Base-by-base conservation (phyloP, 257 asterid genomes). In the Nicotiana noctiflora region DNA sequence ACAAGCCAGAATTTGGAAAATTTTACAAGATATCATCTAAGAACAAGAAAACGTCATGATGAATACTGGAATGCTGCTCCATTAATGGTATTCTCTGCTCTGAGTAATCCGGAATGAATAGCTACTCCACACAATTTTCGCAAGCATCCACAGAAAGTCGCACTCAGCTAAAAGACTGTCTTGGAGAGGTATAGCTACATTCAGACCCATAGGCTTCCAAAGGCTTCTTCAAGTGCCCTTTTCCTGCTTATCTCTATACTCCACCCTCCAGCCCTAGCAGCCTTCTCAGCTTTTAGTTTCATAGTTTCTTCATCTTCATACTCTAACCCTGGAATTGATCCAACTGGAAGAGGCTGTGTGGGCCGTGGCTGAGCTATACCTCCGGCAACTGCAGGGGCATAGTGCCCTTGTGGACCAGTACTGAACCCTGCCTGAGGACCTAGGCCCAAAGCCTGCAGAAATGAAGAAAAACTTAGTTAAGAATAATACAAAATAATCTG, bases 201-300 rank as follows among this genome's bases (percentile, higher is more conserved):
- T 91, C 91, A 95, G 82, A 95, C 53, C 92, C 95, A 91, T 79
- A 96, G 91, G 92, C 96, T 94, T 8, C 97, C 91, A 80, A 96
- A 96, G 81, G 98, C 98, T 85, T 96, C 99, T 85, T 94, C 98
- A 14, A 96, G 91, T 34, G 99, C 97, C 84, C 97, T 84, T 88
- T 88, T 96, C 93, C 85, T 91, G 91, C 92, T 90, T 56, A 90
- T 88, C 64, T 96, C 98, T 6, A 83, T 12, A 57, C 95, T 93
- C 98, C 98, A 95, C 23, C 99, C 99, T 67, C 98, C 99, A 1
- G 99, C 99, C 87, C 85, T 91, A 11, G 97, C 97, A 8, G 96
- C 96, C 82, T 64, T 90, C 82, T 90, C 96, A 0, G 85, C 89
- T 80, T 97, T 90, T 68, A 89, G 88, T 87, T 89, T 96, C 91